phyloP scores from a whole-genome alignment of 2,329 filamentous ascomycete genomes.

The Aspergillus felis region DNA sequence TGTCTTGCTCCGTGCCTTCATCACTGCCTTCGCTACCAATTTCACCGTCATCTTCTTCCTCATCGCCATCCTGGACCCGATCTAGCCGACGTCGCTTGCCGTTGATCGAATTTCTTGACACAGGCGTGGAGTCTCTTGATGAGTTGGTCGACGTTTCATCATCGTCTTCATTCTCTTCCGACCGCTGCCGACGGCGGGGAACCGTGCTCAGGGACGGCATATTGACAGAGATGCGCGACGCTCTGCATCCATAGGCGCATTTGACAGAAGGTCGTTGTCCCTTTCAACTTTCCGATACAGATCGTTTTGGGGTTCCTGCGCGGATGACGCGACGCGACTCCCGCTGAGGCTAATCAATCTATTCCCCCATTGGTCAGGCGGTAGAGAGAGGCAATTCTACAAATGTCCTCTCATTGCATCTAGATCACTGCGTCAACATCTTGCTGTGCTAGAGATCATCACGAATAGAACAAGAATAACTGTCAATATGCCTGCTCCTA shows the following conservation, averaged over 20 bases:
- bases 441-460: not conserved
- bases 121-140: slow-evolving; percentile 16
- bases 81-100: slow-evolving; percentile 31
- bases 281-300: not conserved
- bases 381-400: slow-evolving; percentile 15
- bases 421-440: not conserved
- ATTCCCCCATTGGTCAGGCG: slow-evolving; percentile 19
- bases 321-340: slow-evolving; percentile 26
- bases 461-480: not conserved
- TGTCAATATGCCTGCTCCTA: slow-evolving; percentile 24
- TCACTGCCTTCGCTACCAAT: not conserved
- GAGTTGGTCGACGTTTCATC: slow-evolving; percentile 14
- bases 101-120: slow-evolving; percentile 22
- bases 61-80: slow-evolving; percentile 1
- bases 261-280: not conserved
- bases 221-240: slow-evolving; percentile 6
- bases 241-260: slow-evolving; percentile 3
- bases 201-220: slow-evolving; percentile 27
- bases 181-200: slow-evolving; percentile 27
- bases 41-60: not conserved
- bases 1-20: not conserved
- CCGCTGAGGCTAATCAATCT: slow-evolving; percentile 14
- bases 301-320: slow-evolving; percentile 5
- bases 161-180: slow-evolving; percentile 25
- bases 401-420: slow-evolving; percentile 1